These are phyloP conservation scores for Chrysosphaeria jannelii DNA, from an alignment of 2,329 filamentous ascomycete genomes.

Conservation along the genomic window DNA sequence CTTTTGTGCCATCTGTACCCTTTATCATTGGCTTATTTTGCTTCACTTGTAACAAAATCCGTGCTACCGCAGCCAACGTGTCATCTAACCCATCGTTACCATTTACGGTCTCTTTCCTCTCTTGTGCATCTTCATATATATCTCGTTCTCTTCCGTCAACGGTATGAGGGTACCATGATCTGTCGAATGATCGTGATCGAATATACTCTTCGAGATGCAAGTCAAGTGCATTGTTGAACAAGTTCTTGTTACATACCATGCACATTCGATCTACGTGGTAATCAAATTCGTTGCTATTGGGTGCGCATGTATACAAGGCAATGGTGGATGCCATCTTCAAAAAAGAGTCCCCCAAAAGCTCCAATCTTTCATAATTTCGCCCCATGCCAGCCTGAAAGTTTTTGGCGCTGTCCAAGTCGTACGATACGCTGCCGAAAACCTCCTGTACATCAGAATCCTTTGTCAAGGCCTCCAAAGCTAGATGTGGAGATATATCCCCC, in stretches of 20 bases:
- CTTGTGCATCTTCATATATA: no score
- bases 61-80: no score
- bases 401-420: constrained; percentile 30
- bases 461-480: constrained; percentile 71
- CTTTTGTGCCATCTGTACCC: neutral
- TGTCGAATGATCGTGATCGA: constrained; percentile 55
- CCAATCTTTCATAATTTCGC: constrained; percentile 76
- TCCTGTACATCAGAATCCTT: constrained; percentile 72
- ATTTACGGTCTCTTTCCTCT: constrained; percentile 1
- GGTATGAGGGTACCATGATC: constrained; percentile 59
- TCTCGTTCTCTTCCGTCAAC: constrained; percentile 1
- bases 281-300: constrained; percentile 52
- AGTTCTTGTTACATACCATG: constrained; percentile 70
- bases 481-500: constrained; percentile 22
- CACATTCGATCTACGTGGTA: constrained; percentile 80
- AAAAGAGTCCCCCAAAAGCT: constrained; percentile 81
- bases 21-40: neutral
- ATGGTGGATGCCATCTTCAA: constrained; percentile 91
- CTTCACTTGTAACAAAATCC: no score
- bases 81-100: neutral
- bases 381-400: constrained; percentile 70
- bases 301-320: constrained; percentile 47
- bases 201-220: constrained; percentile 42
- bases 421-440: constrained; percentile 33
- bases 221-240: constrained; percentile 47